phyloP scores from a whole-genome alignment of 768 basidiomycete species.

The Panellus pusillus region DNA sequence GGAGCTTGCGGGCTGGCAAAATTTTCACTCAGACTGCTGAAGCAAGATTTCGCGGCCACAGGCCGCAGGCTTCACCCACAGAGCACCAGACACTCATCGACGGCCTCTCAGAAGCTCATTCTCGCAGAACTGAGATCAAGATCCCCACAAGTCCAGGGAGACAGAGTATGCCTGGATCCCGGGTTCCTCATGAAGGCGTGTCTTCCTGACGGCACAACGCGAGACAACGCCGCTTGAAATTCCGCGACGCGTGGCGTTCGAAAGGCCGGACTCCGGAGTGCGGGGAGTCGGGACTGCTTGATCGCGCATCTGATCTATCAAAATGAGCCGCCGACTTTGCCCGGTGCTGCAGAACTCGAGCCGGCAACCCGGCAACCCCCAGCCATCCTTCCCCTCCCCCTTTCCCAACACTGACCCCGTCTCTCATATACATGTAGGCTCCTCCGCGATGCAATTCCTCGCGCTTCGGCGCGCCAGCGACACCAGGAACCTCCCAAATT shows the following conservation, averaged over 20 bases:
- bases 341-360: neutral
- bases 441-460: constrained; percentile 9
- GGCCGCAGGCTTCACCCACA: constrained; percentile 10
- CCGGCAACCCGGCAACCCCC: constrained; percentile 4
- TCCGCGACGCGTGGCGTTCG: constrained; percentile 18
- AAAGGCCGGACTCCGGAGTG: constrained; percentile 16
- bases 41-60: constrained; percentile 19
- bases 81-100: constrained; percentile 8
- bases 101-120: constrained; percentile 1
- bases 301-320: constrained; percentile 16
- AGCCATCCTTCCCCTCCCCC: no score
- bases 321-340: constrained; percentile 5
- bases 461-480: constrained; percentile 6
- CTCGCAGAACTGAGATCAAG: neutral
- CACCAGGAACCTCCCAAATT: neutral
- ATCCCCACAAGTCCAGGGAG: constrained; percentile 9
- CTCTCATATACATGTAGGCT: neutral
- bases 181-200: no score
- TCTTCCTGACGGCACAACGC: neutral
- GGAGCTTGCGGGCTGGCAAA: constrained; percentile 14
- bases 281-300: no score
- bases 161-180: constrained; percentile 15
- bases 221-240: constrained; percentile 1
- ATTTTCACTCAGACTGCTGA: constrained; percentile 10
- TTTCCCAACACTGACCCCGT: neutral